Evolutionary conservation across 305 asterid genomes (phyloP).

Genomic region (Stenogyne calaminthoides): DNA sequence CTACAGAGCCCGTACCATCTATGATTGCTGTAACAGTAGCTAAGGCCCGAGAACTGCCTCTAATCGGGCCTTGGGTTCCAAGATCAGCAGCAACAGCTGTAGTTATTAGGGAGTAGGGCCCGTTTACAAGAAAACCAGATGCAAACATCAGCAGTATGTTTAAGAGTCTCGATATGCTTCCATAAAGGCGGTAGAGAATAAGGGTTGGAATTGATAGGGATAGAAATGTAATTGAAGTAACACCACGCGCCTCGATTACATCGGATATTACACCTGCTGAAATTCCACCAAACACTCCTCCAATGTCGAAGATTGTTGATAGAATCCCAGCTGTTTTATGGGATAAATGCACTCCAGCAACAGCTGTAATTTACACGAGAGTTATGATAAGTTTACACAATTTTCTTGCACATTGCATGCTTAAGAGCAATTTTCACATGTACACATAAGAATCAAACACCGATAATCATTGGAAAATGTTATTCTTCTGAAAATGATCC

Average conservation of each 20-base stretch:
- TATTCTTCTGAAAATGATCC: not conserved
- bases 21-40: constrained; percentile 94
- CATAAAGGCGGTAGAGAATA: constrained; percentile 66
- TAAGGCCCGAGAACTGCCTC: constrained; percentile 77
- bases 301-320: constrained; percentile 82
- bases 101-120: constrained; percentile 91
- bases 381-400: constrained; percentile 7
- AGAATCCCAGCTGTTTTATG: constrained; percentile 79
- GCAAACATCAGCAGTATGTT: constrained; percentile 63
- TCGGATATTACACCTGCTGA: constrained; percentile 81
- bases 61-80: constrained; percentile 65
- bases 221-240: constrained; percentile 66
- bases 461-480: not conserved
- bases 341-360: constrained; percentile 78
- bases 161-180: constrained; percentile 70
- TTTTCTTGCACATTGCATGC: constrained; percentile 9
- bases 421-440: not conserved
- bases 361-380: constrained; percentile 52
- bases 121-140: constrained; percentile 85
- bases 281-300: constrained; percentile 85
- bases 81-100: constrained; percentile 98
- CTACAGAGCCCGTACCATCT: constrained; percentile 95
- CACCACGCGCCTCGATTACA: constrained; percentile 78
- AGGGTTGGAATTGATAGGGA: constrained; percentile 76
- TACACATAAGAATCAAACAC: not conserved